Evolutionary conservation across 176 grass and related monocot species (phyloP).

Genomic region (Hordeum vulgare): MorexV3_pseudomolecules_assembly NC_058524.1:331779628-331780127

Average conservation of each 20-base stretch:
- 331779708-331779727: slow-evolving; percentile 22
- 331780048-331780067: neutral
- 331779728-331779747: slow-evolving; percentile 22
- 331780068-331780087: neutral
- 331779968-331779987: neutral
- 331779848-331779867: slow-evolving; percentile 91
- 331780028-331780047: neutral
- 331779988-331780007: neutral
- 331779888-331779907: slow-evolving; percentile 24
- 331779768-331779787: slow-evolving; percentile 96
- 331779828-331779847: slow-evolving; percentile 96
- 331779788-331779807: slow-evolving; percentile 73
- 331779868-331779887: slow-evolving; percentile 64
- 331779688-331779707: slow-evolving; percentile 20
- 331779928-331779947: neutral
- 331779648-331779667: slow-evolving; percentile 18
- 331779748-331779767: slow-evolving; percentile 62
- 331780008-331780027: slow-evolving; percentile 1
- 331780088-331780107: neutral
- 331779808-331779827: slow-evolving; percentile 88
- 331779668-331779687: slow-evolving; percentile 11
- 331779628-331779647: slow-evolving; percentile 30
- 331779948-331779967: neutral
- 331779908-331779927: neutral
- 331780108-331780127: neutral